Evolutionary conservation across 805 yeast species (phyloP), one percentile per base, ranked within the genome.

Genomic region (Hanseniaspora hatyaiensis): DNA sequence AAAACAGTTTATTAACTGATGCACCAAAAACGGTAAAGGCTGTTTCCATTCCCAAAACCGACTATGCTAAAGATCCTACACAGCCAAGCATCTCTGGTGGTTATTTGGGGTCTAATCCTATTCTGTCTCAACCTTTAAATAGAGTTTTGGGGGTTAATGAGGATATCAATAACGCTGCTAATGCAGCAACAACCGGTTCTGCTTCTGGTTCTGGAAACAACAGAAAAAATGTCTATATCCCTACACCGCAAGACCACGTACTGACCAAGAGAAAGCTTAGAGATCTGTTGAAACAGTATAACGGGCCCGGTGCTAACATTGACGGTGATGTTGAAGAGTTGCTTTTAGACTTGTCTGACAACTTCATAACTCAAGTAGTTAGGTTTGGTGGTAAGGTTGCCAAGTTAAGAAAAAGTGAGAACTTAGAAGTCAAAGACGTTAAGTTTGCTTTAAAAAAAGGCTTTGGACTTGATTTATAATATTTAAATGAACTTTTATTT

Each of bases 251-350:
- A 6, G 86, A 82, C 41, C 66, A 96, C 23, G 94, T 88, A 1
- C 68, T 92, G 59, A 81, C 92, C 33, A 92, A 92, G 62, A 71
- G 98, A 44, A 92, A 92, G 61, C 70, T 92, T 54, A 74, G 83
- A 53, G 98, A 92, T 60, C 70, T 92, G 51, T 92, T 92, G 6
- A 77, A 78, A 58, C 77, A 84, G 2, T 83, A 80, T 13, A 92
- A 88, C 6, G 96, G 95, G 34, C 96, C 89, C 59, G 82, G 89
- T 15, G 94, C 87, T 57, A 73, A 74, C 4, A 82, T 92, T 50
- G 98, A 89, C 62, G 97, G 96, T 23, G 96, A 92, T 63, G 95
- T 86, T 15, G 96, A 88, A 62, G 97, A 89, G 55, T 66, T 92
- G 33, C 66, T 92, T 30, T 69, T 92, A 37, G 98, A 92, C 62